Base-by-base conservation (phyloP, 2,329 filamentous ascomycete genomes). In the Nemania sp. region DNA sequence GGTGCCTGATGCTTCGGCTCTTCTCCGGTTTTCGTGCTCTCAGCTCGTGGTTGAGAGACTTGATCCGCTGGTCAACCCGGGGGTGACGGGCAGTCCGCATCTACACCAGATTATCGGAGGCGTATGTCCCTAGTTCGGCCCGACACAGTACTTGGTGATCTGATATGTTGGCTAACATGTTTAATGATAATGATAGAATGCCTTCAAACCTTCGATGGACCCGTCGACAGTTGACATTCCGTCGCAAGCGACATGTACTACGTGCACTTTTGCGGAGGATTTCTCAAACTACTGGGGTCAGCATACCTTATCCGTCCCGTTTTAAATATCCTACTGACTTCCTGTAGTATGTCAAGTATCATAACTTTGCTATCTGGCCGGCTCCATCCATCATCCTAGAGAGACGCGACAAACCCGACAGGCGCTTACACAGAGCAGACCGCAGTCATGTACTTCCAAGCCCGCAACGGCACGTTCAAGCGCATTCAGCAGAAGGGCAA, bases 181-280 rank as follows among this genome's bases (percentile, higher is more conserved):
- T 12, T 18, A 2, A 3, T 5, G 13, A 2, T 12, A n/a, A 2
- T 1, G 34, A 47, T 15, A 70, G 68, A 73, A 75, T 59, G 66
- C 72, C 21, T 75, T 75, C 65, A 73, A 70, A 51, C 65, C 68
- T 3, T 68, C 66, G 35, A 75, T 75, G 71, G 50, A 54, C 35
- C 69, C 68, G 2, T 48, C 57, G 34, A 61, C 10, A 5, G 54
- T 70, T 5, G 73, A 75, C 46, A 68, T 75, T 34, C 69, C 71
- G 15, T 60, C 67, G 35, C 13, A 61, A 6, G 71, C 77, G 3
- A 76, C 72, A 11, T 80, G 78, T 71, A 80, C 78, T 1, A 78
- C 71, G 1, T 80, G 77, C 66, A 74, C 74, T n/a, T 77, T 78
- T 49, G 72, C 71, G n/a, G 74, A 79, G 29, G 77, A 79, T 60